A percentile compares a stretch with the other conserved stretches of the same genome.
Evolutionary conservation across 2,329 filamentous ascomycete genomes (phyloP).

Genomic region (Neurospora sp.): DNA sequence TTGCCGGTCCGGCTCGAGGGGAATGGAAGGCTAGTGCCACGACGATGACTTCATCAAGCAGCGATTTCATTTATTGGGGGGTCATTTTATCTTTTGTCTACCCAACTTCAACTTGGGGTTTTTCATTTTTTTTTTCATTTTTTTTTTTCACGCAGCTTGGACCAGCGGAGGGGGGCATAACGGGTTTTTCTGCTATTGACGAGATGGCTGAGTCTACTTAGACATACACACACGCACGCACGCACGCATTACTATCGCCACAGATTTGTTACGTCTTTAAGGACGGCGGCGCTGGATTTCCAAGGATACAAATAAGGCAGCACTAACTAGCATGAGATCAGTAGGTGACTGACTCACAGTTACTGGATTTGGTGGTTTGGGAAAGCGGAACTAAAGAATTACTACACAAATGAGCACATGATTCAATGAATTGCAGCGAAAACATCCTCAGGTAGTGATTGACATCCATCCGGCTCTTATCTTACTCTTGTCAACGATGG

Average conservation of each 20-base stretch:
- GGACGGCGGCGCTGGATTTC: not conserved
- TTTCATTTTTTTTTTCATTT: too few species aligned
- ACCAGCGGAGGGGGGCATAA: not conserved
- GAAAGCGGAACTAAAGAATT: not conserved
- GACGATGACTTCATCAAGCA: not conserved
- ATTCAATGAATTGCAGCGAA: not conserved
- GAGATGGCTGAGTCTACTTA: not conserved
- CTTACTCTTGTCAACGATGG: not conserved
- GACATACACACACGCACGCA: not conserved
- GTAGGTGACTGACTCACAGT: not conserved
- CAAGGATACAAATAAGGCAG: not conserved
- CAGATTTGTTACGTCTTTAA: not conserved
- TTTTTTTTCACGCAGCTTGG: not conserved
- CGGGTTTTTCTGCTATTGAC: not conserved
- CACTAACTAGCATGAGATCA: not conserved
- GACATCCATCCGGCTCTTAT: not conserved
- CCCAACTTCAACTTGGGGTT: too few species aligned
- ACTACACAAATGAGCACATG: not conserved
- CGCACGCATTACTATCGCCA: not conserved
- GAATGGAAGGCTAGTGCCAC: not conserved
- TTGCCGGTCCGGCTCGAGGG: not conserved
- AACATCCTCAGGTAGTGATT: not conserved
- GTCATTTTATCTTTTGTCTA: not conserved
- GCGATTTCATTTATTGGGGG: not conserved
- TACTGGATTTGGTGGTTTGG: not conserved